phyloP scores from a whole-genome alignment of 805 yeast species.

The Zygosaccharomyces rouxii region DNA sequence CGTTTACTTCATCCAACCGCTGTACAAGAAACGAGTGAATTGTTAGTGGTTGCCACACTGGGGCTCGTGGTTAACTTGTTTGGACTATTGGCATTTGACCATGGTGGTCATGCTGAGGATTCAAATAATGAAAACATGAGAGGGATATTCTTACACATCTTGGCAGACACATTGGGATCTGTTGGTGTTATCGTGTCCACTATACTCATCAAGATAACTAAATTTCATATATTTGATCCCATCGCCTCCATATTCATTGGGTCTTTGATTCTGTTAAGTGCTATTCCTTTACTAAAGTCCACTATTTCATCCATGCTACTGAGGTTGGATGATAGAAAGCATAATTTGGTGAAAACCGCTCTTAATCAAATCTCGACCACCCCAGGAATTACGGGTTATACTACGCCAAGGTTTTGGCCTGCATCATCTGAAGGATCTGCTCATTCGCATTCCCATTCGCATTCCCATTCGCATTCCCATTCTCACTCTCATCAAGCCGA shows the following conservation, averaged over 20 bases:
- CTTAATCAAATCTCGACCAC: constrained; percentile 63
- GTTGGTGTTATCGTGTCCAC: constrained; percentile 96
- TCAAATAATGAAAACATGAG: constrained; percentile 66
- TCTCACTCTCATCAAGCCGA: constrained; percentile 29
- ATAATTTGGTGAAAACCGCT: constrained; percentile 56
- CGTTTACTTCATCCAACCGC: constrained; percentile 74
- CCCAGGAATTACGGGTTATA: constrained; percentile 78
- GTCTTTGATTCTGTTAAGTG: constrained; percentile 68
- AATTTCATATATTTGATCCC: constrained; percentile 81
- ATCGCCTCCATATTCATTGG: constrained; percentile 88
- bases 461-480: constrained; percentile 40
- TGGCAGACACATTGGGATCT: constrained; percentile 95
- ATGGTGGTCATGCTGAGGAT: constrained; percentile 54
- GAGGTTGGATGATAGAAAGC: constrained; percentile 55
- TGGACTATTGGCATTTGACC: constrained; percentile 92
- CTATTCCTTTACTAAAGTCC: constrained; percentile 77
- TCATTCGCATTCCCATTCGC: constrained; percentile 29
- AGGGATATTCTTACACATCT: constrained; percentile 87
- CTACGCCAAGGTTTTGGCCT: constrained; percentile 93
- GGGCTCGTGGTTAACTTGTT: constrained; percentile 87
- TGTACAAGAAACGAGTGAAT: constrained; percentile 74
- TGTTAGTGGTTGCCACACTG: constrained; percentile 74
- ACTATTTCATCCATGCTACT: constrained; percentile 71
- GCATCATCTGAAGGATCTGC: constrained; percentile 29
- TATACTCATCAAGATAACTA: constrained; percentile 60